These are phyloP conservation scores for Exophiala phaeomuriformis DNA, from an alignment of 2,329 filamentous ascomycete genomes.

Conservation along the genomic window DNA sequence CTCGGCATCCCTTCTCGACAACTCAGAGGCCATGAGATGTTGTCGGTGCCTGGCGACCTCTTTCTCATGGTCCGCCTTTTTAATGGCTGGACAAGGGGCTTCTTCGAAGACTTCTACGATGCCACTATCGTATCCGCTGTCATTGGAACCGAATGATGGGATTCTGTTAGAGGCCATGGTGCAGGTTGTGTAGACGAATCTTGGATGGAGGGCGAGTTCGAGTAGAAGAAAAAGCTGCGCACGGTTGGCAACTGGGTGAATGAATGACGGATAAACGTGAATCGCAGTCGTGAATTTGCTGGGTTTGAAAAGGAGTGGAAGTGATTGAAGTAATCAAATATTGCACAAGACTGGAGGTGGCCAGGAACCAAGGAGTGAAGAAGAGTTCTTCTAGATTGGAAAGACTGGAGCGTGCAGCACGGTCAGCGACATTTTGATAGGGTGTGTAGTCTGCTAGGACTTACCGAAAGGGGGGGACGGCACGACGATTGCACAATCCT, in stretches of 20 bases:
- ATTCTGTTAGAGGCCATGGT: constrained; percentile 52
- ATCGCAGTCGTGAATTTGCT: constrained; percentile 24
- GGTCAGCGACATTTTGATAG: constrained; percentile 18
- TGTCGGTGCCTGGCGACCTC: constrained; percentile 75
- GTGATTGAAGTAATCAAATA: constrained; percentile 25
- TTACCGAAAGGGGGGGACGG: constrained; percentile 26
- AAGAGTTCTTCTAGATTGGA: constrained; percentile 20
- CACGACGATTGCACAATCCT: constrained; percentile 21
- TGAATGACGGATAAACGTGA: constrained; percentile 24
- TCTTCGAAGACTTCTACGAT: constrained; percentile 55
- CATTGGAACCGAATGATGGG: constrained; percentile 41
- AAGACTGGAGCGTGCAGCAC: constrained; percentile 18
- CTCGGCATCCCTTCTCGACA: constrained; percentile 75
- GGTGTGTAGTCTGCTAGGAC: constrained; percentile 10
- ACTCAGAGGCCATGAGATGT: constrained; percentile 78
- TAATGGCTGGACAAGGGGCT: constrained; percentile 41
- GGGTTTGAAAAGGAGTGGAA: constrained; percentile 20
- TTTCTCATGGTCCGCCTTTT: constrained; percentile 67
- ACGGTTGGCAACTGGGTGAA: constrained; percentile 6
- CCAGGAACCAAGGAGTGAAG: constrained; percentile 22
- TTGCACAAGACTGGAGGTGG: constrained; percentile 29
- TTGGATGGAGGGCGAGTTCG: neutral
- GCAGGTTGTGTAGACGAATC: neutral
- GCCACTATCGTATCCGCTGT: constrained; percentile 61
- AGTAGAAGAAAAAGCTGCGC: neutral